phyloP scores from a whole-genome alignment of 1,139 yeast genomes.

The Schizosaccharomyces versatilis region DNA sequence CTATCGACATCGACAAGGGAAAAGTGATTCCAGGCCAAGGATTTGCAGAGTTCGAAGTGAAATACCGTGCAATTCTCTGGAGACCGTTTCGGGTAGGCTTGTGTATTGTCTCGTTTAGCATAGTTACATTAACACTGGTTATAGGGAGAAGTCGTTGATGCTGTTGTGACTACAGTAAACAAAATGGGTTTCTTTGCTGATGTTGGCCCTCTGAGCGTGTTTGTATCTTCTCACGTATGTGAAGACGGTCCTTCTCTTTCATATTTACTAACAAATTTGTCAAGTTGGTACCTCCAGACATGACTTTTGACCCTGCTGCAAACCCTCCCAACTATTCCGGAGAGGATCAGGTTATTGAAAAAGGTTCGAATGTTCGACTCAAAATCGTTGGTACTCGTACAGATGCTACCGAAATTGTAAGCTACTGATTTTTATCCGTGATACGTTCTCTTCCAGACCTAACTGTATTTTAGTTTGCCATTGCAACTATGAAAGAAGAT shows the following conservation, averaged over 20 bases:
- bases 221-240: constrained; percentile 60
- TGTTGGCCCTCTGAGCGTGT: constrained; percentile 89
- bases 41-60: constrained; percentile 88
- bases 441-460: constrained; percentile 2
- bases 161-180: constrained; percentile 79
- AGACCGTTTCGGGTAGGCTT: constrained; percentile 58
- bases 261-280: constrained; percentile 6
- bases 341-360: constrained; percentile 84
- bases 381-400: constrained; percentile 94
- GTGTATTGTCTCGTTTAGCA: not conserved
- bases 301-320: constrained; percentile 84
- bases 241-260: not conserved
- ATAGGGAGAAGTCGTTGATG: constrained; percentile 86
- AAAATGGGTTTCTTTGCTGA: constrained; percentile 96
- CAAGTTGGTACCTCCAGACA: constrained; percentile 66
- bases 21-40: constrained; percentile 76
- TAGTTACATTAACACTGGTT: not conserved
- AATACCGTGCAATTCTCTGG: constrained; percentile 93
- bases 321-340: constrained; percentile 97
- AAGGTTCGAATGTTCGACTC: constrained; percentile 79
- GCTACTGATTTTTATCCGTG: constrained; percentile 10
- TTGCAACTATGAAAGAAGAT: constrained; percentile 90
- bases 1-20: constrained; percentile 88
- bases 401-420: constrained; percentile 78
- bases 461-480: constrained; percentile 12